Base-by-base conservation (phyloP, 129 eudicot species). In the Oenanthe sinensis region DNA sequence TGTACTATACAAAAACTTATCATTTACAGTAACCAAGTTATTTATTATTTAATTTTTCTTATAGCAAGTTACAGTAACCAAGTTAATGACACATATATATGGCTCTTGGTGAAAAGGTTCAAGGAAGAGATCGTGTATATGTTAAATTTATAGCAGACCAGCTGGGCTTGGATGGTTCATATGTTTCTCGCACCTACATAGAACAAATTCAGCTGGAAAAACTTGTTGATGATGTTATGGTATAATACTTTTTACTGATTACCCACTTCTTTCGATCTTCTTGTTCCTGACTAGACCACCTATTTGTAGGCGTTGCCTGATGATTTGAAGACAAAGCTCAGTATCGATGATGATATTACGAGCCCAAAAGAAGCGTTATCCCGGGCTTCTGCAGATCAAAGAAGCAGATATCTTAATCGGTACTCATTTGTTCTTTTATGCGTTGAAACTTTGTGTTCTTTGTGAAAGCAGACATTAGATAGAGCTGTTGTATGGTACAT, bases 331-430 rank as follows among this genome's bases (percentile, higher is more conserved):
- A 90, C 98, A 55, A 95, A 95, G 87, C 94, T 95, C 48, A 95
- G 96, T 90, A 87, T 95, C 76, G 97, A 95, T 71, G 98, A 91
- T 80, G 98, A 95, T 50, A 48, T 92, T 80, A 96, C 96, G 16
- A 91, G 98, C 84, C 98, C 98, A 26, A 95, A 90, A 86, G 98
- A 95, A 90, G 97, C 97, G n/a, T 86, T 95, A 79, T 91, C 98
- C 44, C 93, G 97, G 68, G 98, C 98, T 71, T 95, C 97, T 58
- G 90, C 98, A 67, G 97, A 95, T 81, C 81, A 96, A 78, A 87
- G 98, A 82, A 83, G 74, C 71, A 91, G 91, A 83, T 87, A 88
- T 84, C 93, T 91, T 62, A 94, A 83, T 70, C 47, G 75, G 75
- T 70, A 70, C n/a, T 0, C 39, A 7, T 39, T 39, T 4, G 15